phyloP scores from a whole-genome alignment of 2,329 filamentous ascomycete genomes.

The Aspergillus ochraceus region DNA sequence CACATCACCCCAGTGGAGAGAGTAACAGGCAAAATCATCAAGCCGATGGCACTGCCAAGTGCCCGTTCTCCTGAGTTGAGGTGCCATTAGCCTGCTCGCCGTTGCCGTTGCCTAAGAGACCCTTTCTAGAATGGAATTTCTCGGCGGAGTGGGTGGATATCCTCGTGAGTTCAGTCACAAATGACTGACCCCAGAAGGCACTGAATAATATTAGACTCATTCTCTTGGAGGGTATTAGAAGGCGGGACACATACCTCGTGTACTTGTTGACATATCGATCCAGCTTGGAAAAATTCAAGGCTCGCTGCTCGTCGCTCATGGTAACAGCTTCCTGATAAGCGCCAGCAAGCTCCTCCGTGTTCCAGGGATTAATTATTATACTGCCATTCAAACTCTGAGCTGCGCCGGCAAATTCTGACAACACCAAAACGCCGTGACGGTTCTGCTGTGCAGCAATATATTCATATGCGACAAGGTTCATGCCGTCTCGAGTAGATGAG shows the following conservation, averaged over 20 bases:
- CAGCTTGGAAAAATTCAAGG: constrained; percentile 84
- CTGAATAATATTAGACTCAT: constrained; percentile 43
- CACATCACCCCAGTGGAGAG: not conserved
- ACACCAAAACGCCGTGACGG: constrained; percentile 87
- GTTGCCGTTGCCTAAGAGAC: constrained; percentile 17
- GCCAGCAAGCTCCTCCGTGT: constrained; percentile 90
- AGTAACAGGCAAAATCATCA: not conserved
- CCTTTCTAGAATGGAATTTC: constrained; percentile 36
- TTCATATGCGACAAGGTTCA: constrained; percentile 98
- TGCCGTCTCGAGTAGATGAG: constrained; percentile 93
- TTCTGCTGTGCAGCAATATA: constrained; percentile 94
- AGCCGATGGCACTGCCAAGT: not conserved
- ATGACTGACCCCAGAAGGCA: constrained; percentile 94
- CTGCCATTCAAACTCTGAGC: constrained; percentile 92
- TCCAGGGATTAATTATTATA: constrained; percentile 97
- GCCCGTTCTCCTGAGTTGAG: constrained; percentile 3
- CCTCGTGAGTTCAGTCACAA: constrained; percentile 76
- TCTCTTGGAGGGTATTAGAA: not conserved
- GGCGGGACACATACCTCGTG: constrained; percentile 61
- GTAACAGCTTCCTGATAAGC: constrained; percentile 96
- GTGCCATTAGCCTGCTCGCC: constrained; percentile 20
- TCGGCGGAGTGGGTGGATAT: constrained; percentile 49
- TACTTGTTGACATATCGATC: constrained; percentile 97
- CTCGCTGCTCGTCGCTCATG: constrained; percentile 86
- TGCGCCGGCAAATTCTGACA: constrained; percentile 95